Percentiles rank a stretch among this genome's conserved stretches.
Evolutionary conservation across 305 asterid species (phyloP).

Genomic region (Rubia tinctorum): DNA sequence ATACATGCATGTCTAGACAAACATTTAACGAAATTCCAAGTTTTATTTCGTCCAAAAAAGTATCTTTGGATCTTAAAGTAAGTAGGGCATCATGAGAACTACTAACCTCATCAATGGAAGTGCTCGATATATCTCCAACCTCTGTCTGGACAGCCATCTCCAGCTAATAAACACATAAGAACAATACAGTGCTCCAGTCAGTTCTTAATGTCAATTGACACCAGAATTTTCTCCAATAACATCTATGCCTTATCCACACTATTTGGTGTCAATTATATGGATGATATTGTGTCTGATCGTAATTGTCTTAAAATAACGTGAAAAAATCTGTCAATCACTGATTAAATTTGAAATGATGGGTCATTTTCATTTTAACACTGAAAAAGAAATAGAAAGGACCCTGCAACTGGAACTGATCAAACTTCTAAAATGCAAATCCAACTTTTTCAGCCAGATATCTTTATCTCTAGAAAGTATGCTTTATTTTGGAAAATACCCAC

Average conservation of each 20-base stretch:
- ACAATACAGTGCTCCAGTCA: conserved; percentile 9
- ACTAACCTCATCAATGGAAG: conserved; percentile 74
- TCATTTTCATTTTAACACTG: neutral
- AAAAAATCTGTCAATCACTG: neutral
- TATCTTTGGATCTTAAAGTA: neutral
- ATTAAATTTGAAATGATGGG: conserved; percentile 6
- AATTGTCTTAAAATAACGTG: too few relatives aligned
- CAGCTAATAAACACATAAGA: conserved; percentile 46
- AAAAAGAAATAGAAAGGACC: neutral
- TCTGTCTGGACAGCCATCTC: conserved; percentile 83
- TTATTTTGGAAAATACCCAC: neutral
- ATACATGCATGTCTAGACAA: neutral
- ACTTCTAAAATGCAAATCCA: neutral
- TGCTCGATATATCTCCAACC: conserved; percentile 55
- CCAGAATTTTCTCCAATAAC: neutral
- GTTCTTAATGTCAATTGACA: conserved; percentile 1
- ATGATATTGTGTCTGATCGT: too few relatives aligned
- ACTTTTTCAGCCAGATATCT: neutral
- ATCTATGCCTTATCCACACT: neutral
- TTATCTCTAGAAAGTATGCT: neutral
- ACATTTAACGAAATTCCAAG: neutral
- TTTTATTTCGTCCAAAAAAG: neutral
- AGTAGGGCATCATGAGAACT: conserved; percentile 15
- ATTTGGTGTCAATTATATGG: neutral
- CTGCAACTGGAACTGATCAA: neutral